phyloP scores from a whole-genome alignment of 495 filamentous ascomycete species.

The Lasiosphaeris hirsuta region DNA sequence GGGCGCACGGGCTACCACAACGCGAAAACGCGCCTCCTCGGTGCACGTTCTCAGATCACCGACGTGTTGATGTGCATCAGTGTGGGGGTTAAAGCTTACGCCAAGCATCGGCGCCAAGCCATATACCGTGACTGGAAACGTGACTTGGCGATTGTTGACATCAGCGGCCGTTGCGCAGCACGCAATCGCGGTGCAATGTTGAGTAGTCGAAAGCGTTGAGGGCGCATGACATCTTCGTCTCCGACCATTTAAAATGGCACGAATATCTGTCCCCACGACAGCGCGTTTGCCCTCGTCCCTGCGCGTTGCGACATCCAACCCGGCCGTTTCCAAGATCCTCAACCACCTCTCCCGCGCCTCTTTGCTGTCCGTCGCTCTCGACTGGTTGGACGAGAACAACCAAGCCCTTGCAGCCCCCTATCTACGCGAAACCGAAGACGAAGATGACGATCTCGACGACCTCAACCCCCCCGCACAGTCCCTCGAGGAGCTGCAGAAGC shows the following conservation, averaged over 20 bases:
- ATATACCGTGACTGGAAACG: background rate
- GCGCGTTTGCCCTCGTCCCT: constrained; percentile 48
- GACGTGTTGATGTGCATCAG: constrained; percentile 2
- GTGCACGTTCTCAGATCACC: constrained; percentile 1
- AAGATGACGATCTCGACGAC: constrained; percentile 47
- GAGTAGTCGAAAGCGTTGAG: background rate
- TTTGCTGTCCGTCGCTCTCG: constrained; percentile 62
- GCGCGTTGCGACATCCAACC: constrained; percentile 61
- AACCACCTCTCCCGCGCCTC: constrained; percentile 65
- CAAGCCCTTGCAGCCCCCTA: constrained; percentile 54
- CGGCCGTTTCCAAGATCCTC: constrained; percentile 61
- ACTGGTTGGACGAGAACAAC: constrained; percentile 69
- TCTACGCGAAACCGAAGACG: constrained; percentile 35
- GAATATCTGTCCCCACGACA: constrained; percentile 43
- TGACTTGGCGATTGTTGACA: constrained; percentile 10
- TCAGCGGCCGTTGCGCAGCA: constrained; percentile 3
- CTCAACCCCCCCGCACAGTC: constrained; percentile 61
- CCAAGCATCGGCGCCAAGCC: background rate
- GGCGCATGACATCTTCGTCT: background rate
- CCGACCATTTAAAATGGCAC: constrained; percentile 31
- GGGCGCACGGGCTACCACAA: too few species aligned
- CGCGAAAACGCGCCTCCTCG: too few species aligned
- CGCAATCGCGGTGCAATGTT: constrained; percentile 1
- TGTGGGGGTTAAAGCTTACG: constrained; percentile 1
- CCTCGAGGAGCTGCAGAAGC: constrained; percentile 57